These are phyloP conservation scores for Aspergillus incahuasiensis DNA, from an alignment of 495 filamentous ascomycete genomes.

Conservation along the genomic window DNA sequence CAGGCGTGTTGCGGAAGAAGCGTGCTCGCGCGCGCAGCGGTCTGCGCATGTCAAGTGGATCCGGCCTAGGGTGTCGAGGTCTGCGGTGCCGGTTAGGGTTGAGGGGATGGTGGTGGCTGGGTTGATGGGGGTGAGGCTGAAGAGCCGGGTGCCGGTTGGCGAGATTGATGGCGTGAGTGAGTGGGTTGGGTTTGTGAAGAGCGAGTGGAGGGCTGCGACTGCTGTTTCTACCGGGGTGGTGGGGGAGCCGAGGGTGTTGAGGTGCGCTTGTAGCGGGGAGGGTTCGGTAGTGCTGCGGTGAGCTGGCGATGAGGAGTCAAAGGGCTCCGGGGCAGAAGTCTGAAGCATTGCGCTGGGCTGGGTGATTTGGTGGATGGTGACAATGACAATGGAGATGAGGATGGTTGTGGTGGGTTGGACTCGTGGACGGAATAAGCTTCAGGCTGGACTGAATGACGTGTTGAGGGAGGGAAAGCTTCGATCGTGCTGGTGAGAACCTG, in stretches of 20 bases:
- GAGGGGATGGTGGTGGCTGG: not conserved
- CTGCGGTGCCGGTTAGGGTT: not conserved
- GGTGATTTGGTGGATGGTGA: not conserved
- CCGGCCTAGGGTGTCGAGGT: constrained; percentile 3
- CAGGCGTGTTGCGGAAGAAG: constrained; percentile 1
- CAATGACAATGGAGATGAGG: not conserved
- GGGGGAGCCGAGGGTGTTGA: not conserved
- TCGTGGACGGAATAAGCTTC: too few relatives aligned
- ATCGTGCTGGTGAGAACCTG: too few relatives aligned
- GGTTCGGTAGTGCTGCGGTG: not conserved
- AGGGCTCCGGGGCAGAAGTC: not conserved
- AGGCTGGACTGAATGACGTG: too few relatives aligned
- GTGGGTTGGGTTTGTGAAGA: not conserved
- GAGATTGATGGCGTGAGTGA: constrained; percentile 3
- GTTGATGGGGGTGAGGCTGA: not conserved
- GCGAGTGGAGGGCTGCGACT: not conserved
- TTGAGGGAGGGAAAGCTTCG: too few relatives aligned
- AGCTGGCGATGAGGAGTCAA: not conserved
- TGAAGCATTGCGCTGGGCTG: not conserved
- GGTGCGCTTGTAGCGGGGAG: not conserved
- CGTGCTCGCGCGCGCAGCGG: not conserved
- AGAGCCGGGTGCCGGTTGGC: constrained; percentile 2
- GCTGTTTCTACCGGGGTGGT: not conserved
- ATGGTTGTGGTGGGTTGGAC: too few relatives aligned
- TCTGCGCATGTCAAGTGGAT: not conserved